Evolutionary conservation across 345 rosid species (phyloP), one percentile per base, ranked within the genome.

Genomic region (Sisymbrium altissimum): DNA sequence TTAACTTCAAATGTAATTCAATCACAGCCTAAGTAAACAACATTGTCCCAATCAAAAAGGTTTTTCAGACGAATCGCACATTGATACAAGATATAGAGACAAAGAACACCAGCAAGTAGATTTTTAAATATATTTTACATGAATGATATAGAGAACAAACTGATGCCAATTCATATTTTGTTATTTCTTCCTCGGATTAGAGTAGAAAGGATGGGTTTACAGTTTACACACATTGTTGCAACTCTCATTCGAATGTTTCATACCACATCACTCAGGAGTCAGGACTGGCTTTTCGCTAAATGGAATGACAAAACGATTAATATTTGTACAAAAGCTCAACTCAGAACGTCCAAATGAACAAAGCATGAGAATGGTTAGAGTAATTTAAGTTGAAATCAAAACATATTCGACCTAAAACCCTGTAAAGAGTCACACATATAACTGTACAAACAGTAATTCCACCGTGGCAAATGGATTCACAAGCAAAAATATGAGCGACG

Each of bases 361-460:
- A 27, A 38, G 40, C 59, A 50, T 18, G 64, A 55, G 54, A 53
- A 53, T 2, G 33, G 18, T 58, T 33, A 72, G 54, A 4, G 15
- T 64, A 23, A 15, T 8, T 9, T 32, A 49, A 21, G 46, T 19
- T 43, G 36, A 50, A 53, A 48, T 15, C 4, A 52, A 30, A 72
- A 52, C 17, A 17, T 44, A 56, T 35, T n/a, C 45, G 52, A 55
- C 9, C 64, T 72, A n/a, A n/a, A n/a, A n/a, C n/a, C n/a, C n/a
- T n/a, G n/a, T n/a, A n/a, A n/a, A n/a, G n/a, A n/a, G n/a, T n/a
- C n/a, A n/a, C n/a, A n/a, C n/a, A n/a, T n/a, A 73, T 53, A 35
- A 73, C 66, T 73, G 78, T 65, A 65, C 72, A 73, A 56, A 55
- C 48, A 9, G 49, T 39, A 27, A 7, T 27, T 38, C 50, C 60